These are phyloP conservation scores for Naganishia liquefaciens DNA, from an alignment of 1,284 basidiomycete species.

Conservation along the genomic window DNA sequence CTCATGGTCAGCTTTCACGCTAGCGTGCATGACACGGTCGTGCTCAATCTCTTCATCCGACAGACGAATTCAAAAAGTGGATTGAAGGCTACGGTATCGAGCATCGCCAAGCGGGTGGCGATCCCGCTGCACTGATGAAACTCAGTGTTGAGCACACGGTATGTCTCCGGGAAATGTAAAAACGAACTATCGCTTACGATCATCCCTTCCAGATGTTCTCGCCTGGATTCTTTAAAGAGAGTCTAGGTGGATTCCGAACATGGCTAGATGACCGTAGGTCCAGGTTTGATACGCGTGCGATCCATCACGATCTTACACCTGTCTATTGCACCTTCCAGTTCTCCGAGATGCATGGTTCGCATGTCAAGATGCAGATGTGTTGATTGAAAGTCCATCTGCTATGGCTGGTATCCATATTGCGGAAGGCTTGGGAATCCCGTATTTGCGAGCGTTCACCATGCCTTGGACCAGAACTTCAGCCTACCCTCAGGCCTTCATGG, in stretches of 20 bases:
- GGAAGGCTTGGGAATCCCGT: constrained; percentile 69
- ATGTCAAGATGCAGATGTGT: constrained; percentile 70
- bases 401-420: constrained; percentile 81
- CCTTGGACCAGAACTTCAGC: constrained; percentile 66
- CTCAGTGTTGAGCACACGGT: constrained; percentile 58
- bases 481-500: constrained; percentile 67
- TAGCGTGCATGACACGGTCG: neutral
- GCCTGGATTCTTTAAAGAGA: constrained; percentile 76
- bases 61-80: constrained; percentile 63
- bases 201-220: constrained; percentile 66
- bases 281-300: too few relatives aligned
- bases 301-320: neutral
- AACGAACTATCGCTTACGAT: constrained; percentile 20
- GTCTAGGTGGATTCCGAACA: constrained; percentile 65
- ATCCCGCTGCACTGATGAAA: constrained; percentile 68
- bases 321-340: constrained; percentile 52
- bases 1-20: constrained; percentile 55
- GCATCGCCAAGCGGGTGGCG: constrained; percentile 72
- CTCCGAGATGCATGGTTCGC: constrained; percentile 69
- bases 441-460: constrained; percentile 74
- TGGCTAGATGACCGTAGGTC: constrained; percentile 72
- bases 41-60: neutral
- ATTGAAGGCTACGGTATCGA: constrained; percentile 66
- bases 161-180: constrained; percentile 48
- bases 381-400: constrained; percentile 67